Conservation (phyloP, 164 flowering plant genomes). For the Malania oleifera region DNA sequence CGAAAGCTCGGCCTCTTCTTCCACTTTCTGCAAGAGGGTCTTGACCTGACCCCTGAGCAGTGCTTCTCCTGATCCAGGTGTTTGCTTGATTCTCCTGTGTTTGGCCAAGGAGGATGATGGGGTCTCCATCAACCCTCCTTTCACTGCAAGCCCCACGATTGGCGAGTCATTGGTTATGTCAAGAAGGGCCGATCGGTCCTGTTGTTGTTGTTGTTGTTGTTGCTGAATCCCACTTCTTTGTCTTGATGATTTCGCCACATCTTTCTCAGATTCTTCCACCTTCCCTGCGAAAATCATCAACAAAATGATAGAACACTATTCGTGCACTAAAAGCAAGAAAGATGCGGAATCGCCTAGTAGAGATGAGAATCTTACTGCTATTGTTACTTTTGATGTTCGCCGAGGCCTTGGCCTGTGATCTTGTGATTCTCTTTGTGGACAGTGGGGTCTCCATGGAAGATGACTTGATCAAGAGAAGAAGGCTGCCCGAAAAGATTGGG, state of each 20-base stretch:
- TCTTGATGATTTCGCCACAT: conserved; percentile 38
- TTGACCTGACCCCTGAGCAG: conserved; percentile 79
- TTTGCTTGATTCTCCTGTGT: conserved; percentile 30
- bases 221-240: conserved; percentile 24
- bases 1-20: conserved; percentile 62
- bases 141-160: conserved; percentile 65
- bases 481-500: background rate
- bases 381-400: conserved; percentile 17
- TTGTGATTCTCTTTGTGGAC: conserved; percentile 64
- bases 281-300: conserved; percentile 31
- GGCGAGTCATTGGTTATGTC: conserved; percentile 93
- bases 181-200: conserved; percentile 53
- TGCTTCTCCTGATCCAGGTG: conserved; percentile 90
- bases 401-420: conserved; percentile 46
- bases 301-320: background rate
- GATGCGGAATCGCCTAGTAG: conserved; percentile 23
- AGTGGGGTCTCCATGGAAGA: conserved; percentile 74
- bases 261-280: conserved; percentile 48
- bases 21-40: conserved; percentile 76
- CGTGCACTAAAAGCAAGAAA: background rate
- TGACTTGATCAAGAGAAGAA: background rate
- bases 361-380: conserved; percentile 26
- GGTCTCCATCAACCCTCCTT: conserved; percentile 35
- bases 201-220: conserved; percentile 13
- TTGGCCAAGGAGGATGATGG: conserved; percentile 55